Conservation (phyloP, 169 alveolate genomes). For the Ichthyophthirius multifiliis region DNA sequence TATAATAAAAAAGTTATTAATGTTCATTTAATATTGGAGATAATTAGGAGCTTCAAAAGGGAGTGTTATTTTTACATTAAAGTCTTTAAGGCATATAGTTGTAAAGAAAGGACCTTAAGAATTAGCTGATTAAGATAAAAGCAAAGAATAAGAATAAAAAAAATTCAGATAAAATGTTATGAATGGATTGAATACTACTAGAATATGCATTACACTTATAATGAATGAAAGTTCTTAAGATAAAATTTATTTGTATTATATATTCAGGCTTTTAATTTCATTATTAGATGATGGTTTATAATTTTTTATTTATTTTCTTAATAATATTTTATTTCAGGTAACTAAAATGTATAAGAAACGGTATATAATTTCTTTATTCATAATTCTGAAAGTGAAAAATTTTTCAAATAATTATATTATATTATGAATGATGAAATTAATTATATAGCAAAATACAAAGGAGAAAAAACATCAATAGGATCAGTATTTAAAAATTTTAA, state of each 20-base stretch:
- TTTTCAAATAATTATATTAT: slow-evolving; percentile 10
- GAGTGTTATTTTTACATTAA: slow-evolving; percentile 13
- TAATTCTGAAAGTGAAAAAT: slow-evolving; percentile 30
- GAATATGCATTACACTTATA: neutral
- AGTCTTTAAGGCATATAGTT: slow-evolving; percentile 12
- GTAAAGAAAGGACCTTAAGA: neutral
- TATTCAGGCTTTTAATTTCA: slow-evolving; percentile 15
- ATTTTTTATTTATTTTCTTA: neutral
- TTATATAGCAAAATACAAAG: neutral
- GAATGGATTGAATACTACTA: slow-evolving; percentile 12
- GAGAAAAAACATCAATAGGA: slow-evolving; percentile 14
- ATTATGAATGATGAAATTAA: slow-evolving; percentile 15
- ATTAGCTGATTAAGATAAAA: neutral
- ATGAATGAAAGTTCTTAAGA: slow-evolving; percentile 21
- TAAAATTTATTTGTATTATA: slow-evolving; percentile 16
- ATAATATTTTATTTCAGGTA: slow-evolving; percentile 1
- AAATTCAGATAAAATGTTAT: slow-evolving; percentile 1
- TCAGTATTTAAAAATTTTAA: neutral
- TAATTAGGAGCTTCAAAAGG: slow-evolving; percentile 11
- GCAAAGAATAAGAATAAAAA: neutral
- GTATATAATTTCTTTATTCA: neutral
- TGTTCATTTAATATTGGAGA: slow-evolving; percentile 27
- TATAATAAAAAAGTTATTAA: slow-evolving; percentile 4
- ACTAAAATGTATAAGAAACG: slow-evolving; percentile 1
- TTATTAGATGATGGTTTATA: neutral